phyloP scores from a whole-genome alignment of 2,329 filamentous ascomycete species.

The Aureobasidium leucospermi region DNA sequence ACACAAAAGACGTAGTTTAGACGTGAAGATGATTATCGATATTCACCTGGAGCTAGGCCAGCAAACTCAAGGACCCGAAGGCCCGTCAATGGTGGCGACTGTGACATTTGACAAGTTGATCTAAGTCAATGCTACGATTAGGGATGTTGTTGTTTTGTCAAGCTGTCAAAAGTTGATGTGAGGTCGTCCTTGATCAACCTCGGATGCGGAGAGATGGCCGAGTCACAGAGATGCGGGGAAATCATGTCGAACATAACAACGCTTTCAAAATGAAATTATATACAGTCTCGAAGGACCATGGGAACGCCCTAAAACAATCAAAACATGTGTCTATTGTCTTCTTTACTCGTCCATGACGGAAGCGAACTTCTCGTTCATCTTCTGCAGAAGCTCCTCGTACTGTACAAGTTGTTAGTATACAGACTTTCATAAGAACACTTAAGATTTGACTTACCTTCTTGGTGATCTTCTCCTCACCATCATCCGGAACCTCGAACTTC shows the following conservation, averaged over 20 bases:
- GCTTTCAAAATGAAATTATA: constrained; percentile 8
- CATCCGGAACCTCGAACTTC: constrained; percentile 91
- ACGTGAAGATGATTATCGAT: background rate
- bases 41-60: constrained; percentile 51
- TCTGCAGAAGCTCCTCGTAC: constrained; percentile 88
- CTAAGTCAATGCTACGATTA: background rate
- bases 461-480: constrained; percentile 70
- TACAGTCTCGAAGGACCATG: constrained; percentile 10
- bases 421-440: background rate
- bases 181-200: background rate
- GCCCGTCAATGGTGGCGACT: constrained; percentile 45
- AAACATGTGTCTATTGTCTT: constrained; percentile 3
- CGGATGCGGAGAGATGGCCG: background rate
- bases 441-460: constrained; percentile 63
- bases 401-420: constrained; percentile 41
- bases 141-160: background rate
- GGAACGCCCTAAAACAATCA: background rate
- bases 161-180: background rate
- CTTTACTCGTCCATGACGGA: constrained; percentile 85
- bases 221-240: background rate
- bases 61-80: constrained; percentile 60
- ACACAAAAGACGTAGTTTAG: background rate
- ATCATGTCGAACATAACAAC: constrained; percentile 1
- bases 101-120: background rate
- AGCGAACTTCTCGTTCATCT: constrained; percentile 96